phyloP scores from a whole-genome alignment of 345 rosid genomes.

The Jatropha curcas region DNA sequence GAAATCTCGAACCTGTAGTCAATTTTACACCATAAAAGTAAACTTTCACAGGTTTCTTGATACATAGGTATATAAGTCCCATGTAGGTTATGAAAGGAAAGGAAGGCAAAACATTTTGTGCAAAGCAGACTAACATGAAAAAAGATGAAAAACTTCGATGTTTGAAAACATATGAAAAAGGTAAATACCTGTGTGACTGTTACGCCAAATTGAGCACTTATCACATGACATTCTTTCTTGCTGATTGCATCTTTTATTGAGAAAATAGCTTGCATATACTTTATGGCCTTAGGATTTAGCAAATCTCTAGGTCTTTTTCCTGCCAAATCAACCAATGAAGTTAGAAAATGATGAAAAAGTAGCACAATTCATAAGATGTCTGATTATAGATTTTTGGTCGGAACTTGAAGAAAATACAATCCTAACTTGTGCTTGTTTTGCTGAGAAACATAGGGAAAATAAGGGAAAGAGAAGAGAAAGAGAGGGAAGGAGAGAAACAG shows the following conservation, averaged over 20 bases:
- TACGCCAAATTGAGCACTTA: slow-evolving; percentile 88
- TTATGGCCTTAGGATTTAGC: slow-evolving; percentile 88
- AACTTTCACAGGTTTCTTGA: background rate
- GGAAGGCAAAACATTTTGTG: background rate
- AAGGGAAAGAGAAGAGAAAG: no score
- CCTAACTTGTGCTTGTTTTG: no score
- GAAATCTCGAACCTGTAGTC: slow-evolving; percentile 79
- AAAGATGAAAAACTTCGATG: slow-evolving; percentile 4
- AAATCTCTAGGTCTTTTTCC: slow-evolving; percentile 99
- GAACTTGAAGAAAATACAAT: no score
- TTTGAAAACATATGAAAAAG: slow-evolving; percentile 2
- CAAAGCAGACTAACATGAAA: background rate
- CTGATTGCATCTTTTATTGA: slow-evolving; percentile 91
- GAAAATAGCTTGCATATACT: slow-evolving; percentile 86
- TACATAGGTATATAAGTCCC: background rate
- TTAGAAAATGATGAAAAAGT: slow-evolving; percentile 9
- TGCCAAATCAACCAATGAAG: slow-evolving; percentile 27
- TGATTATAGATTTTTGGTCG: no score
- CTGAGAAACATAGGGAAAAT: no score
- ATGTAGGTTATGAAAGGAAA: background rate
- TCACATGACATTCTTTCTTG: slow-evolving; percentile 91
- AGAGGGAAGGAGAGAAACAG: no score
- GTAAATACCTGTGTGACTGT: slow-evolving; percentile 74
- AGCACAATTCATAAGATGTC: background rate
- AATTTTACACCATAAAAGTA: slow-evolving; percentile 13